Base-by-base conservation (phyloP, 2,329 filamentous ascomycete species). In the Phoma herbarum region DNA sequence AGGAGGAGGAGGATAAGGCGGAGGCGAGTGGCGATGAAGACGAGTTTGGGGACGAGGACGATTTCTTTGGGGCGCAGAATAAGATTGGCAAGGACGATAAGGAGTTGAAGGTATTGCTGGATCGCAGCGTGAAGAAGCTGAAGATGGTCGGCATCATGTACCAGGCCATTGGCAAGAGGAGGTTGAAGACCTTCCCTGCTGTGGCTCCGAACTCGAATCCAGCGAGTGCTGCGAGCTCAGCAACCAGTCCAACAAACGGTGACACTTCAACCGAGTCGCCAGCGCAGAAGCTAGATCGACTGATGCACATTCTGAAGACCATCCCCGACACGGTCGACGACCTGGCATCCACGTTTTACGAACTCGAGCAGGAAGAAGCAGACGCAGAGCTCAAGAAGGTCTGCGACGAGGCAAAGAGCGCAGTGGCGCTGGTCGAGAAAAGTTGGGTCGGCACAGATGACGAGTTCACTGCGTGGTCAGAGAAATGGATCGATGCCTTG, bases 381-480 rank as follows among this genome's bases (percentile, higher is more conserved):
- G 87, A 88, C 66, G 73, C 76, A 7, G 78, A 78, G 22, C 83
- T 92, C 79, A 81, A 85, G 4, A 80, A 83, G 39, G 88, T 88
- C 66, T 86, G 88, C 59, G 78, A 80, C 1, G 83, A 87, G 49
- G 88, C 89, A 0, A 84, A 85, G 64, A 79, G 77, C 0, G 84
- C 83, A 0, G 82, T 84, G 0, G 82, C 85, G 55, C 71, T 88
- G 46, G 76, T 91, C 12, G 79, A 80, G 48, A 78, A 81, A 58
- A 81, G 83, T 20, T 93, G 90, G 90, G 77, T 84, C 2, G 88
- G 84, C 0, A 77, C 84, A 45, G 82, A 85, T 18, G 93, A 97
- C 69, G 91, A 90, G 68, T 96, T 96, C 71, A 90, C 88, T 0
- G 81, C 85, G 16, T 96, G 93, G 93, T 86, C 84, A n/a, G 81